These are phyloP conservation scores for Jimgerdemannia lactiflua DNA, from an alignment of 192 early-diverging fungal species.

Conservation along the genomic window DNA sequence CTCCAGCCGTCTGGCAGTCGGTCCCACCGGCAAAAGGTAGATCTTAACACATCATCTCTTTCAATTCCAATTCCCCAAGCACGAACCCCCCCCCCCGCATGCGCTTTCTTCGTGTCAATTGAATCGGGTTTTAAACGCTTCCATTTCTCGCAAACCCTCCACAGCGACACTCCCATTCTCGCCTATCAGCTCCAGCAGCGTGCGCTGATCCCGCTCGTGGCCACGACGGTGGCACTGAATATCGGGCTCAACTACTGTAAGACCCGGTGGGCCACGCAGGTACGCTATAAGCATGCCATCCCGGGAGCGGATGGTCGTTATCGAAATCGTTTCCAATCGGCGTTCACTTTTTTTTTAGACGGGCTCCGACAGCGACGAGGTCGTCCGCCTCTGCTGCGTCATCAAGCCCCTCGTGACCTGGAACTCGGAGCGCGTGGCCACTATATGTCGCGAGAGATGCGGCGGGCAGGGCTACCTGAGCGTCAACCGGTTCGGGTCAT, in stretches of 20 bases:
- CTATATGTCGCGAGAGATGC: constrained; percentile 69
- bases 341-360: constrained; percentile 18
- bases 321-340: too few relatives aligned
- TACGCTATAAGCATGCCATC: neutral
- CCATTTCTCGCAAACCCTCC: too few relatives aligned
- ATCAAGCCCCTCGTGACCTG: constrained; percentile 76
- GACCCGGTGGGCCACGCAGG: constrained; percentile 48
- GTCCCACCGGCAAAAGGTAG: constrained; percentile 69
- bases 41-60: neutral
- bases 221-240: constrained; percentile 62
- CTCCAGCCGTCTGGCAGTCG: constrained; percentile 64
- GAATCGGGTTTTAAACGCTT: too few relatives aligned
- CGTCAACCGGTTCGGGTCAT: constrained; percentile 59
- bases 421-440: constrained; percentile 68
- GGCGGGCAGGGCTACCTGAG: constrained; percentile 74
- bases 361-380: constrained; percentile 48
- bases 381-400: constrained; percentile 71
- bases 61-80: neutral
- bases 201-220: constrained; percentile 66
- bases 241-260: constrained; percentile 81
- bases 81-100: too few relatives aligned
- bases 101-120: too few relatives aligned
- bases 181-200: constrained; percentile 76
- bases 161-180: constrained; percentile 68
- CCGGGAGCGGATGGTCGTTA: too few relatives aligned